Base-by-base conservation (phyloP, 2,329 filamentous ascomycete species). In the Colletotrichum sp. region DNA sequence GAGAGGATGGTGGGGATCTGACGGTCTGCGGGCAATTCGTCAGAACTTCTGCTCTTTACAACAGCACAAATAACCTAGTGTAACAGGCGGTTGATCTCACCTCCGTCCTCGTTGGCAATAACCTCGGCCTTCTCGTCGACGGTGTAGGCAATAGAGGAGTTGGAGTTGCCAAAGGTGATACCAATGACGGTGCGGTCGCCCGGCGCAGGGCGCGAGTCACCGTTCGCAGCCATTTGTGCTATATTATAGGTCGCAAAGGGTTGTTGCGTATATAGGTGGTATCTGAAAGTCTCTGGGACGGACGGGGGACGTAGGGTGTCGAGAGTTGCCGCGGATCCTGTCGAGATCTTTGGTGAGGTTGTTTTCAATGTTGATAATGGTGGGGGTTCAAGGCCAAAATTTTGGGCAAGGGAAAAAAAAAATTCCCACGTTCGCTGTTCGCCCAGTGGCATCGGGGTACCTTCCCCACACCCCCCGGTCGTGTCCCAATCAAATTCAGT, bases 31-130 rank as follows among this genome's bases (percentile, higher is more conserved):
- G 72, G 79, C 76, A 76, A 77, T 66, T 66, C 16, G 70, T 74
- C 49, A 75, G 66, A 24, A 68, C 32, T 44, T 55, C 24, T 13
- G 39, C 28, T 18, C 64, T 62, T 65, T 24, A 9, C 16, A 16
- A 9, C 16, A 18, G 4, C 9, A 44, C 6, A 30, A n/a, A 55
- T 13, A 24, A n/a, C 18, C 16, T 32, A 62, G 67, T 62, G 87
- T 92, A 83, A 85, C 96, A 49, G 44, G 21, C 3, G 6, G 1
- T 32, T 28, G 15, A 24, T 15, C 77, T 76, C 57, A 78, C 95
- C 95, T 90, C 97, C 97, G 84, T 99, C 97, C 89, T 99, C 97
- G 88, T 99, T 99, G 83, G 97, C 97, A 88, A 99, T 99, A 79
- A 99, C 96, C 85, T 98, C 95, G 79, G 96, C 94, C 90, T 98